Base-by-base conservation (phyloP, 805 yeast species). In the Hanseniaspora nectarophila region DNA sequence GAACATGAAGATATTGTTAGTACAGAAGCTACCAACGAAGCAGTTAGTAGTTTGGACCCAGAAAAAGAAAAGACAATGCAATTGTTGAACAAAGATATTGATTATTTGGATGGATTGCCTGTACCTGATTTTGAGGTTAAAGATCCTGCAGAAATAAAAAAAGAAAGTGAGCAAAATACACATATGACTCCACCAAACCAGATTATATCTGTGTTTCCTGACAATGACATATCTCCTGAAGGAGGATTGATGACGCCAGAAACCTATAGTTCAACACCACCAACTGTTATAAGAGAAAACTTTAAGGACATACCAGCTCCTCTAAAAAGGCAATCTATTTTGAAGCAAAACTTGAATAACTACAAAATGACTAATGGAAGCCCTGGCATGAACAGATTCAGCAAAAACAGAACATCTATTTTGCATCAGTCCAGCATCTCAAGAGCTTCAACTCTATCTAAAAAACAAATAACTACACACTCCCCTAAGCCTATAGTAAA, bases 401-500 rank as follows among this genome's bases (percentile, higher is more conserved):
- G 5, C 16, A 26, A 18, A 28, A 31, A 24, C 32, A 35, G 43
- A 45, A 23, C 50, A 16, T 35, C 43, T 2, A 35, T 45, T 26
- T 18, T 40, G 2, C 43, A 40, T 13, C 29, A 37, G n/a, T 20
- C 42, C 1, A 28, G 16, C 10, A 8, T 20, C 6, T 31, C 40
- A 6, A 33, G 40, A 44, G 16, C 20, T 5, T 44, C 48, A 33
- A 40, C 32, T 15, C 15, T 26, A 10, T 21, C 23, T 4, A 39
- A 24, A 10, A 31, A n/a, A 23, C 18, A 24, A 13, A 1, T 16
- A 5, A 6, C 43, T 1, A 26, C 18, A 8, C 34, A 35, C 35
- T 40, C 46, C 4, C 53, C 53, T 3, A 49, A 49, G 29, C 53
- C 53, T 10, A 42, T 49, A 5, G 53, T 49, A 2, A 49, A 49